A percentile compares a stretch with the other conserved stretches of the same genome.
These are phyloP conservation scores for Quercus dentata DNA, from an alignment of 306 rosid genomes.

Conservation along the genomic window DNA sequence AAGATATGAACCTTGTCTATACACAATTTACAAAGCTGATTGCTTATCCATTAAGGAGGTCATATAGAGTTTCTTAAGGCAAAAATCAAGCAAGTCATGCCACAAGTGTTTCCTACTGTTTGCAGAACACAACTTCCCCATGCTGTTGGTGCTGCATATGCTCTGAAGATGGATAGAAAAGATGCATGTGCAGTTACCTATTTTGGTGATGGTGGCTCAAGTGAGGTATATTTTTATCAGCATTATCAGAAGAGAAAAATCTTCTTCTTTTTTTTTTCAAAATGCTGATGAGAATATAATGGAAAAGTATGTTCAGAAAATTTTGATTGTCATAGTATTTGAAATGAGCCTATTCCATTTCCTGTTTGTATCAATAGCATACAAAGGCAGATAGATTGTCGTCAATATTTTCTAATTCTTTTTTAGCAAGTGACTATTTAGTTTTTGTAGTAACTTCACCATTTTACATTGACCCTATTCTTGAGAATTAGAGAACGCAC, in stretches of 20 bases:
- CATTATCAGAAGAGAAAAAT: neutral
- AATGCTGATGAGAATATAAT: neutral
- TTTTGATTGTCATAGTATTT: too few relatives aligned
- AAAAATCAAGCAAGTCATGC: constrained; percentile 16
- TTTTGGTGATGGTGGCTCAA: constrained; percentile 96
- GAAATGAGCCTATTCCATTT: too few relatives aligned
- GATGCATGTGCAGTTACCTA: constrained; percentile 81
- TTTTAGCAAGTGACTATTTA: neutral
- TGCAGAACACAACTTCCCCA: constrained; percentile 83
- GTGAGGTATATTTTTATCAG: constrained; percentile 60
- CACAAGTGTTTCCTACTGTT: constrained; percentile 3
- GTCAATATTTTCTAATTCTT: neutral
- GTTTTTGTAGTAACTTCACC: neutral
- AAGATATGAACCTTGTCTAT: constrained; percentile 26
- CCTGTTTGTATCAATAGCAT: neutral
- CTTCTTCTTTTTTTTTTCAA: neutral
- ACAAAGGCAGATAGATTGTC: neutral
- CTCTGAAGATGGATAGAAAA: constrained; percentile 81
- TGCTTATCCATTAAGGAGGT: neutral
- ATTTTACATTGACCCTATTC: neutral
- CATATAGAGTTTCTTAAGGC: neutral
- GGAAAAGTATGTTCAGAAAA: neutral
- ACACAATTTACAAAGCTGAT: neutral
- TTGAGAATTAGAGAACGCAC: neutral
- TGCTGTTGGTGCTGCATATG: constrained; percentile 97